These are phyloP conservation scores for Silene latifolia DNA, from an alignment of 148 eudicot species.

Conservation along the genomic window DNA sequence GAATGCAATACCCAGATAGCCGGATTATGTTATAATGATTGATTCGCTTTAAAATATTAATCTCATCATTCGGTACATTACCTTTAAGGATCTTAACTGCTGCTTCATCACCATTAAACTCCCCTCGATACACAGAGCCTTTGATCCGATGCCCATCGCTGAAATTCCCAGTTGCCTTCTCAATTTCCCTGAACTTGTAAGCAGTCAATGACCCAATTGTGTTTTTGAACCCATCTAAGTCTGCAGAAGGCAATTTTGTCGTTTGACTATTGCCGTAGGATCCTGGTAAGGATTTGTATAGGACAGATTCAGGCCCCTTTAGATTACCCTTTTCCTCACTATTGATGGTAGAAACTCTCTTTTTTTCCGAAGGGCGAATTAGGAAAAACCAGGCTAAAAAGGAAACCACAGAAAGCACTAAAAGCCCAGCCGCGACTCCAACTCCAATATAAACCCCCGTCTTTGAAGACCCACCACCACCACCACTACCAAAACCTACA, in stretches of 20 bases:
- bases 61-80: too few species aligned
- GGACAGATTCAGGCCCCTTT: slow-evolving; percentile 18
- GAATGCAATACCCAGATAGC: too few species aligned
- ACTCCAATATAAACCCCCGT: too few species aligned
- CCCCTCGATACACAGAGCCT: too few species aligned
- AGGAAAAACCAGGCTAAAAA: slow-evolving; percentile 37
- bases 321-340: slow-evolving; percentile 15
- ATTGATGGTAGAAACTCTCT: slow-evolving; percentile 1
- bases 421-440: slow-evolving; percentile 44
- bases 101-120: too few species aligned
- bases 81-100: too few species aligned
- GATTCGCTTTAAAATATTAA: too few species aligned
- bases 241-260: slow-evolving; percentile 42
- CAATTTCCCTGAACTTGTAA: too few species aligned
- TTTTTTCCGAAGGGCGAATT: slow-evolving; percentile 19
- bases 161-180: too few species aligned
- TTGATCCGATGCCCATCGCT: too few species aligned
- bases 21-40: too few species aligned
- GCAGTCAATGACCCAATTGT: slow-evolving; percentile 55
- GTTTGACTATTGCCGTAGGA: slow-evolving; percentile 22
- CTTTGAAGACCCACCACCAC: slow-evolving; percentile 37
- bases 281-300: slow-evolving; percentile 17
- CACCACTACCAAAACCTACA: slow-evolving; percentile 20
- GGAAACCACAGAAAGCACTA: slow-evolving; percentile 24
- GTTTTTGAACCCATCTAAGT: slow-evolving; percentile 40